Evolutionary conservation across 2,329 filamentous ascomycete species (phyloP).

Genomic region (Sphaerostilbella broomeana): DNA sequence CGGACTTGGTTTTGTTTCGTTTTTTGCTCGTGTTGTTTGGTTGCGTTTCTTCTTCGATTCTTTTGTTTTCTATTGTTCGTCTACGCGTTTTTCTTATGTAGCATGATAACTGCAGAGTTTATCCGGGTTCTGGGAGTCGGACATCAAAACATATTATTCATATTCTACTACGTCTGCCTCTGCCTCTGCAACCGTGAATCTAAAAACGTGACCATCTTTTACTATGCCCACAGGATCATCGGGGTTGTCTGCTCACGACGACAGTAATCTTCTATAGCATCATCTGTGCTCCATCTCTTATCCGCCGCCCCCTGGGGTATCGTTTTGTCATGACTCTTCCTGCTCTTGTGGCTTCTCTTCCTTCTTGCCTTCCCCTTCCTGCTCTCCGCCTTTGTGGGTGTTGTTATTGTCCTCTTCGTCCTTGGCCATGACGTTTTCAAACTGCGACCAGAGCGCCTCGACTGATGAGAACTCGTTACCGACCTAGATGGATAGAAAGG

Average conservation of each 20-base stretch:
- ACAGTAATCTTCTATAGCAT: too few relatives aligned
- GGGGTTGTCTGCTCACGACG: too few relatives aligned
- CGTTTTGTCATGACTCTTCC: conserved; percentile 3
- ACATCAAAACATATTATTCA: conserved; percentile 20
- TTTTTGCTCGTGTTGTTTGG: conserved; percentile 3
- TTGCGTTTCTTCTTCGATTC: conserved; percentile 6
- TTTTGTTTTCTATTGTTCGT: conserved; percentile 17
- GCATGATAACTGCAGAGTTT: conserved; percentile 22
- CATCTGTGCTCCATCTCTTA: background rate
- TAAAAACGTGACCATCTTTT: too few relatives aligned
- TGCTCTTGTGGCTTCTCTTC: conserved; percentile 16
- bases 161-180: background rate
- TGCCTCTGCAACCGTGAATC: background rate
- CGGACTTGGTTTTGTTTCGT: conserved; percentile 10
- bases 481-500: conserved; percentile 47
- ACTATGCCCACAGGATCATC: too few relatives aligned
- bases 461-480: conserved; percentile 97
- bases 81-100: conserved; percentile 22
- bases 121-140: conserved; percentile 13
- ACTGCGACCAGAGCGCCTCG: conserved; percentile 93
- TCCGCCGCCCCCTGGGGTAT: conserved; percentile 1
- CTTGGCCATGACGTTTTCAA: conserved; percentile 91
- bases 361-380: conserved; percentile 19
- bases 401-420: conserved; percentile 40
- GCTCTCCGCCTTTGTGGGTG: conserved; percentile 21